Evolutionary conservation across 1,284 basidiomycete species (phyloP).

Genomic region (Cutaneotrichosporon cyanovorans): DNA sequence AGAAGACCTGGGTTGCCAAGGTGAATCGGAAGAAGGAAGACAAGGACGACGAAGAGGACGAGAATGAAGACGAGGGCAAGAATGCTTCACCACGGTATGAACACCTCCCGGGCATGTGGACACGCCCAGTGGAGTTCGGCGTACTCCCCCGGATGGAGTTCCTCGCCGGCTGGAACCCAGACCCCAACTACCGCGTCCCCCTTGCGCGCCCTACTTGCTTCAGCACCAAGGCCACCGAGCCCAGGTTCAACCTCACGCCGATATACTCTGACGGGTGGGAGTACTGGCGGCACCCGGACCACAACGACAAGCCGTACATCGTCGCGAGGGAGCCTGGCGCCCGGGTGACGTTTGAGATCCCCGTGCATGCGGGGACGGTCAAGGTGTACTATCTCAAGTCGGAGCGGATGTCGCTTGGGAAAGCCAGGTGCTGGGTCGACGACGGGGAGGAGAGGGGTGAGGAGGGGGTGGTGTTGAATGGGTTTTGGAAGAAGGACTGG

Average conservation of each 20-base stretch:
- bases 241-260: slow-evolving; percentile 37
- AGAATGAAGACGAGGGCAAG: neutral
- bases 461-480: slow-evolving; percentile 26
- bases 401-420: slow-evolving; percentile 38
- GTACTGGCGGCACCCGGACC: slow-evolving; percentile 39
- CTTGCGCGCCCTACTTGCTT: slow-evolving; percentile 35
- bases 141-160: slow-evolving; percentile 35
- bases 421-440: slow-evolving; percentile 40
- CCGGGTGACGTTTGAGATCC: slow-evolving; percentile 32
- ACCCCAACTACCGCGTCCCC: slow-evolving; percentile 21
- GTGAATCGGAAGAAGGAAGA: neutral
- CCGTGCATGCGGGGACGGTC: slow-evolving; percentile 36
- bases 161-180: slow-evolving; percentile 35
- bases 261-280: slow-evolving; percentile 32
- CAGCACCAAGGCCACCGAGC: slow-evolving; percentile 27
- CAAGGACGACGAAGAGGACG: neutral
- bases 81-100: neutral
- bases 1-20: slow-evolving; percentile 17
- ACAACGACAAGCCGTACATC: slow-evolving; percentile 42
- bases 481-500: slow-evolving; percentile 27
- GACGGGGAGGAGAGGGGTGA: slow-evolving; percentile 21
- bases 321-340: slow-evolving; percentile 31
- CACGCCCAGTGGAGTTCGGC: slow-evolving; percentile 30
- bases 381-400: slow-evolving; percentile 41
- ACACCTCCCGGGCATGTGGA: slow-evolving; percentile 30